These are phyloP conservation scores for Endocarpon pusillum DNA, from an alignment of 495 filamentous ascomycete species.

Conservation along the genomic window DNA sequence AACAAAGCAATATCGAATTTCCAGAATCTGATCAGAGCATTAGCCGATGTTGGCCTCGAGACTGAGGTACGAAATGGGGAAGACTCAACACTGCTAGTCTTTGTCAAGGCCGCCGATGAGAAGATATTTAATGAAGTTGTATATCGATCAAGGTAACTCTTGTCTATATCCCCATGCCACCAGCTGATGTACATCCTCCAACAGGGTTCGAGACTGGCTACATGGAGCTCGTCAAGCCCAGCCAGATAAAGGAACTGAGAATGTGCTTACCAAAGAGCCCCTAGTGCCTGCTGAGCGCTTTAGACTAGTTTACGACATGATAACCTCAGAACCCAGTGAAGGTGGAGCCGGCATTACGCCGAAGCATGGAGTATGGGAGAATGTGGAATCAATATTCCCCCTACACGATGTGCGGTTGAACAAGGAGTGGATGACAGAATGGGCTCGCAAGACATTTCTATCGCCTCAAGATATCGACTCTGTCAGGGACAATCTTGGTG, in stretches of 20 bases:
- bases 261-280: constrained; percentile 38
- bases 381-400: constrained; percentile 71
- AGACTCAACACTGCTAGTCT: constrained; percentile 61
- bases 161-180: constrained; percentile 2
- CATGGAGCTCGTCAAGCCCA: constrained; percentile 68
- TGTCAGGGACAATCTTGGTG: constrained; percentile 79
- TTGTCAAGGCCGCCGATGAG: constrained; percentile 47
- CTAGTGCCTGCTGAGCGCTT: constrained; percentile 78
- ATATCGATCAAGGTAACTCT: constrained; percentile 45
- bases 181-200: background rate
- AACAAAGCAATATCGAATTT: constrained; percentile 53
- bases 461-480: constrained; percentile 59
- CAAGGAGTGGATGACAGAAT: constrained; percentile 74
- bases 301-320: constrained; percentile 69
- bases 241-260: constrained; percentile 34
- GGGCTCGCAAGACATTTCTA: constrained; percentile 68
- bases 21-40: constrained; percentile 50
- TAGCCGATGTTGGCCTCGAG: constrained; percentile 59
- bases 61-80: constrained; percentile 74
- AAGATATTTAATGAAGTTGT: constrained; percentile 29
- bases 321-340: constrained; percentile 62
- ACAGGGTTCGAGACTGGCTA: constrained; percentile 88
- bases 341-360: constrained; percentile 85
- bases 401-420: constrained; percentile 82
- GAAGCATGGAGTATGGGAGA: constrained; percentile 65